These are phyloP conservation scores for Trichoderma aggressivum DNA, from an alignment of 2,329 filamentous ascomycete genomes.

Conservation along the genomic window DNA sequence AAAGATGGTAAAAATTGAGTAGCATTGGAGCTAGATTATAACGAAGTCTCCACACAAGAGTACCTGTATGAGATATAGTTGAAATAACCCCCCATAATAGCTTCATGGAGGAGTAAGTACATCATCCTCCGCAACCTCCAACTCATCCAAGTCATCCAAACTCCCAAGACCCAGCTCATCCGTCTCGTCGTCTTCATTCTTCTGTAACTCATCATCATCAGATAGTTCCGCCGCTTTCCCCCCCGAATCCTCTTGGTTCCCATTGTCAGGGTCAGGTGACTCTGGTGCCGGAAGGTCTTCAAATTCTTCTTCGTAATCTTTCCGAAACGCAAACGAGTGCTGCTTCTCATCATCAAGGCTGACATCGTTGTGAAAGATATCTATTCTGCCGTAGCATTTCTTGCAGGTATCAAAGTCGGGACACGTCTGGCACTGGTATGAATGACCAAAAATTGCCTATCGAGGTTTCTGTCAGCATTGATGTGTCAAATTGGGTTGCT, in stretches of 20 bases:
- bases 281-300: not conserved
- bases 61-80: not conserved
- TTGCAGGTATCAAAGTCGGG: not conserved
- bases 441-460: not conserved
- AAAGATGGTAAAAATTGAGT: not conserved
- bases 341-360: not conserved
- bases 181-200: not conserved
- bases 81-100: not conserved
- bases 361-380: not conserved
- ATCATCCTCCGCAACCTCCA: not conserved
- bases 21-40: not conserved
- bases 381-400: not conserved
- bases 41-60: accelerated
- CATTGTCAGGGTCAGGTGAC: not conserved
- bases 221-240: not conserved
- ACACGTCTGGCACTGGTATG: not conserved
- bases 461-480: not conserved
- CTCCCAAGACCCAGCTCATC: not conserved
- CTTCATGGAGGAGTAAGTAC: not conserved
- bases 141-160: not conserved
- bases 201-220: not conserved
- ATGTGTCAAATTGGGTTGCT: not conserved
- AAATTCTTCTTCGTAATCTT: not conserved
- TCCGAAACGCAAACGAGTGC: not conserved
- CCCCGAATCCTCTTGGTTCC: not conserved